phyloP scores from a whole-genome alignment of 2,329 filamentous ascomycete genomes.

The Hirsutella minnesotensis region DNA sequence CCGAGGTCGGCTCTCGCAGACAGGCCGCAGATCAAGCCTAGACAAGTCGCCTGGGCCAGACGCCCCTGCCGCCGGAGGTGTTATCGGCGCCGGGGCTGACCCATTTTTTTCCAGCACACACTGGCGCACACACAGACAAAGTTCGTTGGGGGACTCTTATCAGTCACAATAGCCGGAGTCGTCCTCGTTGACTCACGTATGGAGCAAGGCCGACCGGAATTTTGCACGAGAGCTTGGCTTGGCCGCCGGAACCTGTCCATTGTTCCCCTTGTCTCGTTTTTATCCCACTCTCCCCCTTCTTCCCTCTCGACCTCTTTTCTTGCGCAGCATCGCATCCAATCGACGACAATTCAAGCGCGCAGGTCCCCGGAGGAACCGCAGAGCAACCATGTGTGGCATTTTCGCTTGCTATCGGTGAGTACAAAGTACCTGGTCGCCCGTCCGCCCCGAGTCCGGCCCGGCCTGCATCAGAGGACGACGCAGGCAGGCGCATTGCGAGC shows the following conservation, averaged over 20 bases:
- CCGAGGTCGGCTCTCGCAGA: background rate
- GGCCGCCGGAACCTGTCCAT: background rate
- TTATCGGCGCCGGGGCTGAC: background rate
- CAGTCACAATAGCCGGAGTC: background rate
- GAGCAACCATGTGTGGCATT: conserved; percentile 80
- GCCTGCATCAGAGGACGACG: background rate
- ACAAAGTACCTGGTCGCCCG: background rate
- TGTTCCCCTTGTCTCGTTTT: background rate
- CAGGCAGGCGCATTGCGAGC: conserved; percentile 5
- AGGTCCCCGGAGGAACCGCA: background rate
- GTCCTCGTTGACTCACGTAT: background rate
- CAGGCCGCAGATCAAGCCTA: background rate
- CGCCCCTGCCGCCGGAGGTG: background rate
- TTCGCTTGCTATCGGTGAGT: conserved; percentile 87
- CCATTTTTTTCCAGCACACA: background rate
- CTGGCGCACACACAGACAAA: no score
- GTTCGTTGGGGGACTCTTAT: background rate
- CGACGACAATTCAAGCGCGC: background rate
- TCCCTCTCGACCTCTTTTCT: background rate
- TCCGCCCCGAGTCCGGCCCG: background rate
- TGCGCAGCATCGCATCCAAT: background rate
- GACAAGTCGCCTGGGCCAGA: background rate
- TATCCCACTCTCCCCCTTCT: conserved; percentile 2
- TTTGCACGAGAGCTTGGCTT: no score
- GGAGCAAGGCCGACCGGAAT: no score